Percentiles rank a stretch among this genome's conserved stretches.
These are phyloP conservation scores for Gnomoniopsis sp. DNA, from an alignment of 2,329 filamentous ascomycete genomes.

Conservation along the genomic window DNA sequence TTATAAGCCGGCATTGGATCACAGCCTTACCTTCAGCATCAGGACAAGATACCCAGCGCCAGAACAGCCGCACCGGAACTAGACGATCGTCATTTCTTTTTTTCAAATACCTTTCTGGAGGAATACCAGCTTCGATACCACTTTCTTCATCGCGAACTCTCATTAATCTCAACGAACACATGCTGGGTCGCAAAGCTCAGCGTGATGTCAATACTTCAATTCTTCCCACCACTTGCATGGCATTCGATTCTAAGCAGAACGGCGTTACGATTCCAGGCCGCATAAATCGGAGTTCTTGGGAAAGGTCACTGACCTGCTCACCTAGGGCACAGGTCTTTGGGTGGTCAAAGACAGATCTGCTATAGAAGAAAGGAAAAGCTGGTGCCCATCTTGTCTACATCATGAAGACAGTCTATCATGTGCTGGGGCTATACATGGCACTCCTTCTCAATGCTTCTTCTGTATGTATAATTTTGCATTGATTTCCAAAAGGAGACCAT, in stretches of 20 bases:
- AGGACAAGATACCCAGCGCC: slow-evolving; percentile 10
- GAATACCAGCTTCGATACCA: slow-evolving; percentile 1
- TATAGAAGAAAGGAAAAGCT: neutral
- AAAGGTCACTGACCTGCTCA: neutral
- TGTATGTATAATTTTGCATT: slow-evolving; percentile 12
- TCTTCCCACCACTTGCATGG: slow-evolving; percentile 7
- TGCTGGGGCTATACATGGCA: neutral
- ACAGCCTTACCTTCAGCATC: slow-evolving; percentile 1
- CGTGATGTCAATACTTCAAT: slow-evolving; percentile 8
- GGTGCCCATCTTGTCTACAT: slow-evolving; percentile 1
- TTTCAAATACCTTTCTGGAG: neutral
- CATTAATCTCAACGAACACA: slow-evolving; percentile 9
- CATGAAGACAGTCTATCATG: neutral
- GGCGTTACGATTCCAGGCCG: slow-evolving; percentile 1
- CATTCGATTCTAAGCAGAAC: neutral
- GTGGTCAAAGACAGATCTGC: neutral
- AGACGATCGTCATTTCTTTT: neutral
- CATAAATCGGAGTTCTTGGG: slow-evolving; percentile 15
- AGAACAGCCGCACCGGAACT: neutral
- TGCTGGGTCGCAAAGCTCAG: neutral
- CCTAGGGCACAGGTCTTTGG: neutral
- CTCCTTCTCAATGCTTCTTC: slow-evolving; percentile 1
- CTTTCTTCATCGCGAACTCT: slow-evolving; percentile 8
- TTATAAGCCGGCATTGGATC: neutral
- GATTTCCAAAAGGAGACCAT: slow-evolving; percentile 5